Percentiles rank a stretch among this genome's conserved stretches.
These are phyloP conservation scores for Saccharomycopsis amapae DNA, from an alignment of 805 yeast species.

Conservation along the genomic window DNA sequence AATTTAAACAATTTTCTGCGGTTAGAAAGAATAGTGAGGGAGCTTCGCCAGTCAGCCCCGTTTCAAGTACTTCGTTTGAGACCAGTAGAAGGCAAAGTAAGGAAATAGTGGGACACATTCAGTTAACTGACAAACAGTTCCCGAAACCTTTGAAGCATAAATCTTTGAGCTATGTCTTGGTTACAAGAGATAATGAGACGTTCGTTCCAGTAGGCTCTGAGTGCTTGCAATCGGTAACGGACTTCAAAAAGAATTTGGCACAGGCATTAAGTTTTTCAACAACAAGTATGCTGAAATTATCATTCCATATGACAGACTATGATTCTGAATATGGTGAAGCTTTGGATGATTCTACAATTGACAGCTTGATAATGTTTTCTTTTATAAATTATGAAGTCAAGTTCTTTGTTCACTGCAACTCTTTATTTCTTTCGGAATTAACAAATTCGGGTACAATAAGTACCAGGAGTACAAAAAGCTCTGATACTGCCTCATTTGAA, in stretches of 20 bases:
- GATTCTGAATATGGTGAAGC: constrained; percentile 52
- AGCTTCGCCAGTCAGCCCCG: constrained; percentile 22
- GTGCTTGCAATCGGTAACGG: constrained; percentile 26
- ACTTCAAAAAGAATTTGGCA: constrained; percentile 36
- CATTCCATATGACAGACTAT: constrained; percentile 63
- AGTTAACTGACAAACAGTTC: constrained; percentile 17
- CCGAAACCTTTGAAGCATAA: constrained; percentile 15
- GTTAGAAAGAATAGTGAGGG: constrained; percentile 25
- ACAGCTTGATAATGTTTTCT: constrained; percentile 29
- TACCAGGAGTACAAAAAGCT: constrained; percentile 42
- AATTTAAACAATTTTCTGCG: constrained; percentile 33
- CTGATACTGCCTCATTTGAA: constrained; percentile 50
- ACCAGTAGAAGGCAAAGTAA: constrained; percentile 3
- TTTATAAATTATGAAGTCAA: constrained; percentile 32
- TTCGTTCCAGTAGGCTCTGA: constrained; percentile 46
- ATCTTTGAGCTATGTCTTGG: constrained; percentile 38
- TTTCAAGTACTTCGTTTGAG: constrained; percentile 24
- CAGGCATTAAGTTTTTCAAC: constrained; percentile 30
- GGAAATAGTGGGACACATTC: constrained; percentile 18
- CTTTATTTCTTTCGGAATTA: constrained; percentile 22
- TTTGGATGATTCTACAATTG: constrained; percentile 43
- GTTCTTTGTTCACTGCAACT: constrained; percentile 31
- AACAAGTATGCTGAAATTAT: constrained; percentile 25
- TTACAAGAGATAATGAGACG: constrained; percentile 53
- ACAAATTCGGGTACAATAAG: constrained; percentile 21